Base-by-base conservation (phyloP, 2,329 filamentous ascomycete species). In the Arthroderma sp. region DNA sequence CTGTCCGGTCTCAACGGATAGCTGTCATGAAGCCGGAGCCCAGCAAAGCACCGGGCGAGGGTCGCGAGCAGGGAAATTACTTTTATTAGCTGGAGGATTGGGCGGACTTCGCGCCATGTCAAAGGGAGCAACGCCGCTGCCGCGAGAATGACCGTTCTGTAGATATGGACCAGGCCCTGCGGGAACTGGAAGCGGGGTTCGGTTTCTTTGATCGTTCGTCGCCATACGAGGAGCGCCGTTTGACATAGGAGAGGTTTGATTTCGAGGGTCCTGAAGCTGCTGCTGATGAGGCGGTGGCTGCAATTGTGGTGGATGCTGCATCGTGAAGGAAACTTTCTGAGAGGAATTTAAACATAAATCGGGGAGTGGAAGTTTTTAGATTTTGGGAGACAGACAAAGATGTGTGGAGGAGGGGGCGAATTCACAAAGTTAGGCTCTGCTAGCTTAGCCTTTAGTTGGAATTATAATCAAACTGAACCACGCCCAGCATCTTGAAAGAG, bases 101-200 rank as follows among this genome's bases (percentile, higher is more conserved):
- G 67, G 67, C 46, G 67, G 67, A 49, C 67, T 70, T 56, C 66
- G 66, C 48, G 63, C 63, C 62, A 69, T 64, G 48, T 69, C 67
- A 50, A 67, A 65, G 7, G 55, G 49, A 31, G 56, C 48, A 42
- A 54, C 43, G 43, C 57, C 61, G 55, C 65, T 42, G 43, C 57
- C 61, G 55, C 65, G 64, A 50, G 62, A 55, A 55, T 67, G 64
- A 38, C 64, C 65, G 54, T 66, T 66, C 50, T 62, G 62, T 36
- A 56, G 50, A 44, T 54, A 55, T 34, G 54, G 45, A 36, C 54
- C 62, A 48, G 50, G 45, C 29, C 45, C 52, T 42, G 63, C 59
- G 38, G 64, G 57, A 34, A 64, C 61, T 38, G 63, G 59, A 38
- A 65, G 59, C 52, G 63, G 60, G 43, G 61, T 56, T 41, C 63